Conservation (phyloP, 2,329 filamentous ascomycete species). For the Cucurbitaria berberidis region DNA sequence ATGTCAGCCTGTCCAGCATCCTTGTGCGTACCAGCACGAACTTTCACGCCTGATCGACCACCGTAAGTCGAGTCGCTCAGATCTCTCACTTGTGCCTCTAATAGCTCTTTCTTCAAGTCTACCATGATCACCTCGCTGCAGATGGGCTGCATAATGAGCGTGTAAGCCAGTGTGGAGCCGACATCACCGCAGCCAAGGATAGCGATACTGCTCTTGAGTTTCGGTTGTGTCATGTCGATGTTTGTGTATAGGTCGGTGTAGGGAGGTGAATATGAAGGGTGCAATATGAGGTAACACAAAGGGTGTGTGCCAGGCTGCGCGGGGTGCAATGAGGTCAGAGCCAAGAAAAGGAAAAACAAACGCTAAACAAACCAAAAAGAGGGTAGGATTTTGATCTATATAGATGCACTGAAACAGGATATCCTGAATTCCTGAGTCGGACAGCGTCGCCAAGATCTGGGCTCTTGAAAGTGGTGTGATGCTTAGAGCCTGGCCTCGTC, state of each 20-base stretch:
- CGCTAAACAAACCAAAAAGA: not conserved
- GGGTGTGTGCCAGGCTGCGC: not conserved
- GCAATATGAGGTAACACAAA: not conserved
- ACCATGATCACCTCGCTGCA: slow-evolving; percentile 61
- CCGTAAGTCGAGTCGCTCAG: slow-evolving; percentile 59
- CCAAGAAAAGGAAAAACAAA: not conserved
- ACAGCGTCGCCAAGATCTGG: slow-evolving; percentile 24
- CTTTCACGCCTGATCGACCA: slow-evolving; percentile 51
- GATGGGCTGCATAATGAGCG: slow-evolving; percentile 58
- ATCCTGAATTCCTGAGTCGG: not conserved
- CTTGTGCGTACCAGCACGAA: slow-evolving; percentile 53
- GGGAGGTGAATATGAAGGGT: not conserved
- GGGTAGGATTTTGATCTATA: slow-evolving; percentile 5
- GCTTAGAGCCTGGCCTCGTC: slow-evolving; percentile 11
- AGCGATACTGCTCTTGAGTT: slow-evolving; percentile 52
- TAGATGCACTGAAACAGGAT: slow-evolving; percentile 1
- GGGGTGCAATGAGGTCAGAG: not conserved
- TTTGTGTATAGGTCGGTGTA: not conserved
- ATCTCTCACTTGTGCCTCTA: slow-evolving; percentile 60
- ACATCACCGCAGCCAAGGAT: slow-evolving; percentile 61
- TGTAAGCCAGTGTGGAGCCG: slow-evolving; percentile 59
- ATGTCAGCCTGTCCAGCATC: slow-evolving; percentile 63
- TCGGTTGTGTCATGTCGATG: slow-evolving; percentile 29
- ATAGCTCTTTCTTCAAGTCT: slow-evolving; percentile 55
- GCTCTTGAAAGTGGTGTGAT: slow-evolving; percentile 28